These are phyloP conservation scores for Lolium perenne DNA, from an alignment of 176 grass and related monocot species.

Conservation along the genomic window DNA sequence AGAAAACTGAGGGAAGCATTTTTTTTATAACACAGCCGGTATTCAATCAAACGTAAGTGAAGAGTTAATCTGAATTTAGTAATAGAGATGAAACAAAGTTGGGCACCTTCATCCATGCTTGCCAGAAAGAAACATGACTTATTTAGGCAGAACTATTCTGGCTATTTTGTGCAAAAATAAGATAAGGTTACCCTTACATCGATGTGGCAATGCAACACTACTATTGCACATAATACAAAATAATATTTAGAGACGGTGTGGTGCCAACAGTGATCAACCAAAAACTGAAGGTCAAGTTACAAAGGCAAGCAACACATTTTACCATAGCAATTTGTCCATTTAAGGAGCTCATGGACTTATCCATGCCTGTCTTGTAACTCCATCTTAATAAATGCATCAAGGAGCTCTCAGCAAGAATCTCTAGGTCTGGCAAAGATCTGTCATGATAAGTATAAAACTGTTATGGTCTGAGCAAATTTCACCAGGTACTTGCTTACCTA, in stretches of 20 bases:
- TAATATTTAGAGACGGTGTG: conserved; percentile 12
- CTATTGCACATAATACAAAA: conserved; percentile 18
- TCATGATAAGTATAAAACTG: conserved; percentile 43
- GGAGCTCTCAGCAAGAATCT: conserved; percentile 63
- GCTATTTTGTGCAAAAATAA: conserved; percentile 25
- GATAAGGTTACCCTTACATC: not conserved
- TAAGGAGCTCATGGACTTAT: conserved; percentile 78
- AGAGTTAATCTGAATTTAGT: not conserved
- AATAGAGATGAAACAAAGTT: conserved; percentile 20
- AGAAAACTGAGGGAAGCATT: conserved; percentile 23
- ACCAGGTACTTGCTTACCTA: not conserved
- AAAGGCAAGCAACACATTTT: conserved; percentile 38
- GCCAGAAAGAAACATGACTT: conserved; percentile 31
- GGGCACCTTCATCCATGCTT: conserved; percentile 20
- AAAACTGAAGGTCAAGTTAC: conserved; percentile 33
- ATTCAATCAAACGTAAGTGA: conserved; percentile 34
- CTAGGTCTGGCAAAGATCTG: conserved; percentile 73
- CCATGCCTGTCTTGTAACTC: conserved; percentile 98
- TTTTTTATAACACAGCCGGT: not conserved
- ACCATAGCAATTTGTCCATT: conserved; percentile 88
- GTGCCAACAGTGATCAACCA: conserved; percentile 31
- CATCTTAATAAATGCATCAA: conserved; percentile 94
- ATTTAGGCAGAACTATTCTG: conserved; percentile 36
- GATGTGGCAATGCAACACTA: conserved; percentile 3
- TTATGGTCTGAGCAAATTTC: conserved; percentile 31